Evolutionary conservation across 345 rosid species (phyloP).

Genomic region (Dipteronia dyeriana): DNA sequence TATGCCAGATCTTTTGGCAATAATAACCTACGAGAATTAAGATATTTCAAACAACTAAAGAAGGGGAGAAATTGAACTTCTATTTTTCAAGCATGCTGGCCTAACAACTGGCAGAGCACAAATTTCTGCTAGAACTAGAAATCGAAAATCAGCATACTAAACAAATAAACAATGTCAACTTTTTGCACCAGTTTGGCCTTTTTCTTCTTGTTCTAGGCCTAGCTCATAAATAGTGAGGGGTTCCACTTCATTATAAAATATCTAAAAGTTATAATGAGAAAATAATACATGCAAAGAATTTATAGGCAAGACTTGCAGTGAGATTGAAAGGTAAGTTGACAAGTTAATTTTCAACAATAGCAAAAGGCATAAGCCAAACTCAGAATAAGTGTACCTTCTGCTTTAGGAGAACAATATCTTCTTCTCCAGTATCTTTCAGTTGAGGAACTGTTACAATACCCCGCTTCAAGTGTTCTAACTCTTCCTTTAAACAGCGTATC

Average conservation of each 20-base stretch:
- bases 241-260: neutral
- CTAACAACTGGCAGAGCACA: neutral
- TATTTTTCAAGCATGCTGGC: neutral
- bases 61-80: neutral
- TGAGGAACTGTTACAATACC: slow-evolving; percentile 78
- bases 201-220: neutral
- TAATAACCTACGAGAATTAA: neutral
- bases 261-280: neutral
- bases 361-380: slow-evolving; percentile 3
- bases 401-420: slow-evolving; percentile 80
- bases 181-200: neutral
- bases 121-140: neutral
- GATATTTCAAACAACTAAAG: neutral
- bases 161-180: neutral
- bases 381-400: slow-evolving; percentile 68
- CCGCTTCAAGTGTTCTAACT: slow-evolving; percentile 85
- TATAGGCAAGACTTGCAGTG: slow-evolving; percentile 2
- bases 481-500: slow-evolving; percentile 88
- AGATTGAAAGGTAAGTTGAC: slow-evolving; percentile 12
- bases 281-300: neutral
- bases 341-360: slow-evolving; percentile 13
- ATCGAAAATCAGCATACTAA: neutral
- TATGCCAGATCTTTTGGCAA: neutral
- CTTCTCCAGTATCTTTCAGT: slow-evolving; percentile 60
- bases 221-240: neutral